Percentiles rank a stretch among this genome's conserved stretches.
These are phyloP conservation scores for Solanum bulbocastanum DNA, from an alignment of 257 asterid species.

Conservation along the genomic window DNA sequence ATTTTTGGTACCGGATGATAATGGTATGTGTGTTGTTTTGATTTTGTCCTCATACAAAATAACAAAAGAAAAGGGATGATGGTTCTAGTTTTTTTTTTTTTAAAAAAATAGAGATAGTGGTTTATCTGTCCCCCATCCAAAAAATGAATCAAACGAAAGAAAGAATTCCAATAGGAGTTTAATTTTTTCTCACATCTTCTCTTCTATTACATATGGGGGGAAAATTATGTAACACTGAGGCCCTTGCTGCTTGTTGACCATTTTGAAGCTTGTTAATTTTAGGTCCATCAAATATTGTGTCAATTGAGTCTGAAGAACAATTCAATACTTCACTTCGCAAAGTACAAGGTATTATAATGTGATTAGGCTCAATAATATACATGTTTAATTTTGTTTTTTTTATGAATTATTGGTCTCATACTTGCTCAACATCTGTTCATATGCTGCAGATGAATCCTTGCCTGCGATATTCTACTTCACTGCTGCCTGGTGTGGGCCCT, in stretches of 20 bases:
- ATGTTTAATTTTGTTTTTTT: not conserved
- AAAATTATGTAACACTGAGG: not conserved
- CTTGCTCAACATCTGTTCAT: not conserved
- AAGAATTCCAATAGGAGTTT: not conserved
- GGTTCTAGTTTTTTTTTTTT: too few species aligned
- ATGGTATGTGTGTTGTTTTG: not conserved
- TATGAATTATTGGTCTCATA: not conserved
- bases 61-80: not conserved
- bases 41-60: not conserved
- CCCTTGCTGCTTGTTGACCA: not conserved
- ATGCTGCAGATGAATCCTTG: conserved; percentile 62
- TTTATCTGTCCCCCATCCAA: not conserved
- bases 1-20: not conserved
- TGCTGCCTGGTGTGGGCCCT: conserved; percentile 98
- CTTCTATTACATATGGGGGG: not conserved
- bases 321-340: conserved; percentile 61
- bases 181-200: not conserved
- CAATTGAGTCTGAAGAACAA: conserved; percentile 76
- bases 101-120: not conserved
- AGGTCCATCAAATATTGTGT: conserved; percentile 68
- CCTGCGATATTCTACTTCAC: conserved; percentile 92
- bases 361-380: not conserved
- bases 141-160: not conserved
- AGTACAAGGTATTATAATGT: conserved; percentile 44
- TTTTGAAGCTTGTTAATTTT: not conserved